Conservation (phyloP, 179 eudicot species). For the Carnegiea gigantea region DNA sequence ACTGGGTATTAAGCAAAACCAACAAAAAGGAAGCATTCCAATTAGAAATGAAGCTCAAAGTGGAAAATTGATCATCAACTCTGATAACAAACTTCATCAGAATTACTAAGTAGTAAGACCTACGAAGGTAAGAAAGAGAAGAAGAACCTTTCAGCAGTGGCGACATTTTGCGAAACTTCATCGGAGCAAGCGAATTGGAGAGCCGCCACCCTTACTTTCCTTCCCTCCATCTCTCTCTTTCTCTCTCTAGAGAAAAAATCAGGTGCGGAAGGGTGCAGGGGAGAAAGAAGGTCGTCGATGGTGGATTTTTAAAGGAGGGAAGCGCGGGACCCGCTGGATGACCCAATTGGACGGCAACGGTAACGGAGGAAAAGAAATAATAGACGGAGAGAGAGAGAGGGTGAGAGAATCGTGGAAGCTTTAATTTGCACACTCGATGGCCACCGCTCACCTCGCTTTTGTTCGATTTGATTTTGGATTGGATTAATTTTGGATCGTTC, state of each 20-base stretch:
- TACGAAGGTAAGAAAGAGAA: not conserved
- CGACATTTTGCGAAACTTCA: slow-evolving; percentile 56
- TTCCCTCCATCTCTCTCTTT: slow-evolving; percentile 35
- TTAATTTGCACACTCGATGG: too few relatives aligned
- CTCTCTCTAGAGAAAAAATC: not conserved
- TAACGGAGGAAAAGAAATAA: not conserved
- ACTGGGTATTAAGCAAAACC: too few relatives aligned
- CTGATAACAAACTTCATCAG: too few relatives aligned
- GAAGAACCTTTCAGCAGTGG: slow-evolving; percentile 71
- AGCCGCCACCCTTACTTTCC: slow-evolving; percentile 69
- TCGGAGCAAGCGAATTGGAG: slow-evolving; percentile 88
- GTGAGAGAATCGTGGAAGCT: not conserved
- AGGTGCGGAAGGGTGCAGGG: slow-evolving; percentile 8
- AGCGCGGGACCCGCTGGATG: not conserved
- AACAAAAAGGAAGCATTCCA: not conserved
- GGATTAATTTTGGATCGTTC: too few relatives aligned
- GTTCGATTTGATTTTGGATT: too few relatives aligned
- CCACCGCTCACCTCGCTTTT: too few relatives aligned
- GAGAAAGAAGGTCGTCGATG: not conserved
- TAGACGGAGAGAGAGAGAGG: not conserved
- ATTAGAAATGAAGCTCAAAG: not conserved
- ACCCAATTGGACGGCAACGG: not conserved
- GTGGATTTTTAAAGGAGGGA: not conserved
- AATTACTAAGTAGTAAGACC: not conserved
- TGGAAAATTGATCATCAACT: too few relatives aligned